Evolutionary conservation across 306 rosid genomes (phyloP), one percentile per base, ranked within the genome.

Genomic region (cucumber (Cucumis sativus)): DNA sequence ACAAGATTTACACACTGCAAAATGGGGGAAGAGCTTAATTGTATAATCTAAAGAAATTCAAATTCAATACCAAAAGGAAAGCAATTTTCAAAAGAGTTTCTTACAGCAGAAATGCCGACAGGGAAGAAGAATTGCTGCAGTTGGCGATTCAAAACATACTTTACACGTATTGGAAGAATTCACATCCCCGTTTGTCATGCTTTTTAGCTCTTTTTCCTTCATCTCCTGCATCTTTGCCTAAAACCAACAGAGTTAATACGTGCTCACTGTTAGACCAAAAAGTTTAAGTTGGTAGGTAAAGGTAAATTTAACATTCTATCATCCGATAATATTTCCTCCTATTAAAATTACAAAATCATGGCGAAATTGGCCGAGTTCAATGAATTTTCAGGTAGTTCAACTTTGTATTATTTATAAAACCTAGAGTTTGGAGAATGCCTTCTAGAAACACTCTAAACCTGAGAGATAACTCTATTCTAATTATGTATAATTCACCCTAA

Each of bases 171-270:
- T 96, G 74, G 95, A 90, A 74, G 97, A 90, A 87, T 88, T 89
- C 82, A 89, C 88, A 81, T 95, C 98, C 59, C 93, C 97, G 40
- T 87, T 94, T 39, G 88, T 88, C 59, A 81, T 87, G 81, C 88
- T 86, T 86, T 86, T 86, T 67, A 90, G 90, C 82, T 95, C 98
- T 75, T 90, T 95, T 74, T 92, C 98, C 84, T 90, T 95, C 91
- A 95, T 95, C 87, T 92, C 98, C 83, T 90, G 93, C 96, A 95
- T 90, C 69, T 96, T 92, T 79, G 98, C 97, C 98, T 95, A 87
- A 64, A 73, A 82, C 25, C 30, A 49, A 6, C 33, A 25, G 21
- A 49, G 33, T 20, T 70, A 25, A 23, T 70, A 21, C 12, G 20
- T 69, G 16, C 5, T 47, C 10, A 40, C 45, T 10, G 2, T 0